These are phyloP conservation scores for Vachellia pachyceras DNA, from an alignment of 306 rosid species.

Conservation along the genomic window DNA sequence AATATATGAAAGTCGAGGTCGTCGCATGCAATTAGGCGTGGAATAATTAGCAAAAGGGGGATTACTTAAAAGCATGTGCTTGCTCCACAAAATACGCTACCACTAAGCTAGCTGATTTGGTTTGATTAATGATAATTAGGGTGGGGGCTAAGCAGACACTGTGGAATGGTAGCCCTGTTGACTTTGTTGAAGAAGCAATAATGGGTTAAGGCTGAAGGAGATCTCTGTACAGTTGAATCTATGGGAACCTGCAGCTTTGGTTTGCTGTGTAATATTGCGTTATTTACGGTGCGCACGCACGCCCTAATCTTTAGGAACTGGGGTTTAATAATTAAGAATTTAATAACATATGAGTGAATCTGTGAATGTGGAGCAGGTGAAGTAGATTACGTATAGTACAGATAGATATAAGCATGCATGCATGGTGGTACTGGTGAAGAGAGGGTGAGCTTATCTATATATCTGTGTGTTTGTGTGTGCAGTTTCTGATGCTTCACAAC, in stretches of 20 bases:
- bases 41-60: constrained; percentile 21
- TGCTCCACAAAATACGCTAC: constrained; percentile 62
- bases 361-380: background rate
- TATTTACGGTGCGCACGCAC: background rate
- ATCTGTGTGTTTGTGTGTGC: background rate
- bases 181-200: constrained; percentile 31
- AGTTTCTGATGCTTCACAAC: background rate
- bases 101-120: constrained; percentile 31
- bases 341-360: too few species aligned
- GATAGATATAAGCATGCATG: background rate
- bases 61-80: constrained; percentile 64
- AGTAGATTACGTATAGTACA: background rate
- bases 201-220: background rate
- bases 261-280: background rate
- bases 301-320: background rate
- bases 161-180: constrained; percentile 38
- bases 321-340: background rate
- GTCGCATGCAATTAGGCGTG: constrained; percentile 32
- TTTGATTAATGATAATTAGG: background rate
- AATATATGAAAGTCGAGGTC: constrained; percentile 17
- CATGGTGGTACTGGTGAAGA: background rate
- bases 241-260: background rate
- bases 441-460: background rate
- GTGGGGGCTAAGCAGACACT: background rate
- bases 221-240: background rate